Evolutionary conservation across 495 filamentous ascomycete genomes (phyloP).

Genomic region (Schizothecium vesticola): DNA sequence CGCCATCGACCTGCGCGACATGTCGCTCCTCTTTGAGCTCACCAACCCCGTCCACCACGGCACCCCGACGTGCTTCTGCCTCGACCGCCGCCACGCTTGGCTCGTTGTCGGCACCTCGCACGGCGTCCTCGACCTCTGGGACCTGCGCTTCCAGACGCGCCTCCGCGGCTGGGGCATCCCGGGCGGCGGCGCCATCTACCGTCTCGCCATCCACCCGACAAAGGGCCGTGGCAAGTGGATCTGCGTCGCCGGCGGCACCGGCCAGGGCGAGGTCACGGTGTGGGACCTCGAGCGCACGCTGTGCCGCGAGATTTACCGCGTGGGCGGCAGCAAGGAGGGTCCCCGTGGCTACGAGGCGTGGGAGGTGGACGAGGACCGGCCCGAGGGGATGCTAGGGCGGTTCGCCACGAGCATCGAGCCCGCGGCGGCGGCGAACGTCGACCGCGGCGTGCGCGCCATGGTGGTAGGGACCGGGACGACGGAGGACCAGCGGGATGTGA

Average conservation of each 20-base stretch:
- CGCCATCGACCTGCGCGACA: constrained; percentile 82
- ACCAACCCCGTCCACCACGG: constrained; percentile 93
- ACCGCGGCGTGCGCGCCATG: constrained; percentile 59
- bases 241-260: constrained; percentile 83
- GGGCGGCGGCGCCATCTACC: constrained; percentile 74
- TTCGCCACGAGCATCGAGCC: constrained; percentile 72
- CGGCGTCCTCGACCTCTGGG: constrained; percentile 91
- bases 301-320: constrained; percentile 84
- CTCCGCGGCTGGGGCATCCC: constrained; percentile 86
- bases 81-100: constrained; percentile 82
- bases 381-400: constrained; percentile 81
- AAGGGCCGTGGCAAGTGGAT: constrained; percentile 75
- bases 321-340: constrained; percentile 48
- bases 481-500: constrained; percentile 55
- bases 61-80: constrained; percentile 85
- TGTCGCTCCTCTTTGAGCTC: constrained; percentile 73
- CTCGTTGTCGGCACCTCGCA: constrained; percentile 87
- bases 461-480: constrained; percentile 46
- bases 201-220: constrained; percentile 69
- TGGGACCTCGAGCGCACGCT: constrained; percentile 92
- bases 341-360: constrained; percentile 74
- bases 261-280: constrained; percentile 83
- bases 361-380: constrained; percentile 83
- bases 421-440: constrained; percentile 39
- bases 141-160: constrained; percentile 84